phyloP scores from a whole-genome alignment of 768 basidiomycete genomes.

The Collybiopsis confluens region DNA sequence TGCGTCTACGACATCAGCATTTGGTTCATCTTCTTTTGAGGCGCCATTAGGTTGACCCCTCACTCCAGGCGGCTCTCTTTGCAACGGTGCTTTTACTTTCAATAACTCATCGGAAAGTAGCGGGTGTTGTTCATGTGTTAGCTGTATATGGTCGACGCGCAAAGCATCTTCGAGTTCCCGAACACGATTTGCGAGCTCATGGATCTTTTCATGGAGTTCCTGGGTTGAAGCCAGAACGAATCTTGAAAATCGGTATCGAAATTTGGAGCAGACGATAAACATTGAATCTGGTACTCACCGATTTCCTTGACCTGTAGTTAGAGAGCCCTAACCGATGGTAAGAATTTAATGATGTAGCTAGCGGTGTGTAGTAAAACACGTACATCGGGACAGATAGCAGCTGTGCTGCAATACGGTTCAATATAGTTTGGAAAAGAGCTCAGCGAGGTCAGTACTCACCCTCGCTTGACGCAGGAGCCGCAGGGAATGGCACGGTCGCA shows the following conservation, averaged over 20 bases:
- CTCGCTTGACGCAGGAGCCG: constrained; percentile 71
- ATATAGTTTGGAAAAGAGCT: constrained; percentile 52
- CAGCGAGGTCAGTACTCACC: constrained; percentile 20
- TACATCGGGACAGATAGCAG: constrained; percentile 80
- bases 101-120: constrained; percentile 70
- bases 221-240: constrained; percentile 79
- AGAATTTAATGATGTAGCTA: constrained; percentile 15
- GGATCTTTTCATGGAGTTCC: constrained; percentile 80
- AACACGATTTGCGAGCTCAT: constrained; percentile 66
- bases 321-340: constrained; percentile 45
- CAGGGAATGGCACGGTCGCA: constrained; percentile 79
- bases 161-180: constrained; percentile 75
- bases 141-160: constrained; percentile 51
- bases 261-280: neutral
- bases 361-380: constrained; percentile 19
- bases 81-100: constrained; percentile 70
- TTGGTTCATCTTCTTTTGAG: constrained; percentile 59
- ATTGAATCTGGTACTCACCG: constrained; percentile 37
- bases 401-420: constrained; percentile 31
- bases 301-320: constrained; percentile 81
- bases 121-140: constrained; percentile 59
- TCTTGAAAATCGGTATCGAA: constrained; percentile 27
- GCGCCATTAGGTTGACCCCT: constrained; percentile 32
- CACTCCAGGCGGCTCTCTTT: constrained; percentile 51
- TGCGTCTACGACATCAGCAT: constrained; percentile 70